phyloP scores from a whole-genome alignment of 768 basidiomycete genomes.

The Daedaleopsis sinensis region DNA sequence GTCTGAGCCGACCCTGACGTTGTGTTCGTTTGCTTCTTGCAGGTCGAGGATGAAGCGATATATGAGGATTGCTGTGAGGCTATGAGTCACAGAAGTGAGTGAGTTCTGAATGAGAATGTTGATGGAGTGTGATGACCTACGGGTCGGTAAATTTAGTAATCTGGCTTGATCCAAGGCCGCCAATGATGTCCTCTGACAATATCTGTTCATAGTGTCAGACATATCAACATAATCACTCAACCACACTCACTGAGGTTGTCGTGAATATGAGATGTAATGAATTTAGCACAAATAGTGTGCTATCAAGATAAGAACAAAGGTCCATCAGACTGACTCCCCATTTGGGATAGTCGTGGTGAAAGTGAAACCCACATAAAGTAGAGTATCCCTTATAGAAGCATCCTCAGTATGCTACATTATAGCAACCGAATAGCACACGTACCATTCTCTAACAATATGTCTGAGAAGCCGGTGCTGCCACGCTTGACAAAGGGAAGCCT shows the following conservation, averaged over 20 bases:
- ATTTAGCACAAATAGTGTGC: background rate
- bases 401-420: background rate
- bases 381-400: background rate
- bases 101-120: background rate
- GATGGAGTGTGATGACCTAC: background rate
- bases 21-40: conserved; percentile 2
- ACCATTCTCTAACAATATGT: background rate
- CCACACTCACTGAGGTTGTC: background rate
- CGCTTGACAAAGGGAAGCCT: background rate
- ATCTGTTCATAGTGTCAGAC: background rate
- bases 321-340: too few species aligned
- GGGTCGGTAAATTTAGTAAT: background rate
- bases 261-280: background rate
- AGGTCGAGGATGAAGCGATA: background rate
- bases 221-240: background rate
- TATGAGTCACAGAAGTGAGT: background rate
- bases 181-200: too few species aligned
- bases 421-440: background rate
- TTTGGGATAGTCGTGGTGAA: too few species aligned
- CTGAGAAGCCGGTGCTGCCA: background rate
- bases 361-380: background rate
- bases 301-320: too few species aligned
- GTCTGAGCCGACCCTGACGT: conserved; percentile 6
- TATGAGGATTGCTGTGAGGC: conserved; percentile 2
- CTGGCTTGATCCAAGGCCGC: background rate